phyloP scores from a whole-genome alignment of 2,329 filamentous ascomycete species.

The Tolypocladium tundrense region DNA sequence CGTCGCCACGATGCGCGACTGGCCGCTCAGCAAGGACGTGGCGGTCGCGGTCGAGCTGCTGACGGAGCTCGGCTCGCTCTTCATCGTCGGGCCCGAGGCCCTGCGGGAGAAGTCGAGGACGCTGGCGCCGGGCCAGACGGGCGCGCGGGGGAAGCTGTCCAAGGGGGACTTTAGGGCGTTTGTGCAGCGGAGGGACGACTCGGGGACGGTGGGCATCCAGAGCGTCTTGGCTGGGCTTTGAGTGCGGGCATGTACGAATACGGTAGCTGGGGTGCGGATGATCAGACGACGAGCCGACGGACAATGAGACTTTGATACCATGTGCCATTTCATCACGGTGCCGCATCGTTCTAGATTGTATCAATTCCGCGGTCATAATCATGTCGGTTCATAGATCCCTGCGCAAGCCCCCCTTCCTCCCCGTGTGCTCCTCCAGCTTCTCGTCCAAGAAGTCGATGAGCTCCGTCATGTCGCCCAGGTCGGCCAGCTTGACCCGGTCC shows the following conservation, averaged over 20 bases:
- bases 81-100: slow-evolving; percentile 81
- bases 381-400: slow-evolving; percentile 18
- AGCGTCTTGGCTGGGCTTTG: slow-evolving; percentile 61
- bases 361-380: background rate
- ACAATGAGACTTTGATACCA: slow-evolving; percentile 1
- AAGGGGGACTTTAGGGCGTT: slow-evolving; percentile 73
- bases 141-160: slow-evolving; percentile 42
- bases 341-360: background rate
- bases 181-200: slow-evolving; percentile 77
- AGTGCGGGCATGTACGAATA: background rate
- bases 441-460: slow-evolving; percentile 51
- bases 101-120: slow-evolving; percentile 60
- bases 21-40: slow-evolving; percentile 63
- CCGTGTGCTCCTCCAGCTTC: slow-evolving; percentile 27
- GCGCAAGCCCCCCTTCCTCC: slow-evolving; percentile 18
- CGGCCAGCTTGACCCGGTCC: slow-evolving; percentile 41
- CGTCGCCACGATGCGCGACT: slow-evolving; percentile 72
- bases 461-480: slow-evolving; percentile 42
- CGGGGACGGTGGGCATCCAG: slow-evolving; percentile 70
- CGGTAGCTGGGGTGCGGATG: background rate
- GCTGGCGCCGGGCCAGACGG: slow-evolving; percentile 31
- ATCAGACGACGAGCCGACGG: background rate
- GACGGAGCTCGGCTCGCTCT: slow-evolving; percentile 87
- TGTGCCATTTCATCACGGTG: background rate
- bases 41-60: slow-evolving; percentile 69